Percentiles rank a stretch among this genome's conserved stretches.
phyloP scores from a whole-genome alignment of 306 rosid genomes.

The Prunus salicina region DNA sequence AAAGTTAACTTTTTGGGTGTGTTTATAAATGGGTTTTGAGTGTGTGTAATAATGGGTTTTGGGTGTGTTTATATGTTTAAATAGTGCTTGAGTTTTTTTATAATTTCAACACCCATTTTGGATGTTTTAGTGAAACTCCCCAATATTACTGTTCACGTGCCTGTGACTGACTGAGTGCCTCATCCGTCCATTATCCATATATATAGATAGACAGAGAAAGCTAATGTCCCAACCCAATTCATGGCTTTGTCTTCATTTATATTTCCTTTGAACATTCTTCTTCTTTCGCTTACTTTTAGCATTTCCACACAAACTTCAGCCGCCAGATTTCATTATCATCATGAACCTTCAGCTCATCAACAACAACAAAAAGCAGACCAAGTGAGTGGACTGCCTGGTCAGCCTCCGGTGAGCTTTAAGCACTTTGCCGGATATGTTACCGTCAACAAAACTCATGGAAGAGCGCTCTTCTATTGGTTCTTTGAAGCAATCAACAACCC shows the following conservation, averaged over 20 bases:
- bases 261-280: not conserved
- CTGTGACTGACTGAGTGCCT: too few species aligned
- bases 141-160: too few species aligned
- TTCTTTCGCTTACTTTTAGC: not conserved
- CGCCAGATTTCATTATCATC: not conserved
- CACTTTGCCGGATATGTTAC: constrained; percentile 77
- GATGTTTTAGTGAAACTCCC: too few species aligned
- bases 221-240: too few species aligned
- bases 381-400: constrained; percentile 61
- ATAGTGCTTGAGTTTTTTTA: too few species aligned
- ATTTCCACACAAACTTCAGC: not conserved
- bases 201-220: too few species aligned
- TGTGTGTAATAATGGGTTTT: too few species aligned
- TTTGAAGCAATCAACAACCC: constrained; percentile 48
- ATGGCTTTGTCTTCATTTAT: constrained; percentile 13
- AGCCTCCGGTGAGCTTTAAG: constrained; percentile 62
- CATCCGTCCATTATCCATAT: too few species aligned
- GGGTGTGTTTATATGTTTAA: too few species aligned
- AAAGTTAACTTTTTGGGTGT: too few species aligned
- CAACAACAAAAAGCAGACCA: constrained; percentile 47
- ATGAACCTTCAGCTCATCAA: not conserved
- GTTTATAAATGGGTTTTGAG: too few species aligned
- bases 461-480: constrained; percentile 92
- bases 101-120: too few species aligned
- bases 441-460: constrained; percentile 66